These are phyloP conservation scores for Exutisphaerella laricina DNA, from an alignment of 2,329 filamentous ascomycete species.

Conservation along the genomic window DNA sequence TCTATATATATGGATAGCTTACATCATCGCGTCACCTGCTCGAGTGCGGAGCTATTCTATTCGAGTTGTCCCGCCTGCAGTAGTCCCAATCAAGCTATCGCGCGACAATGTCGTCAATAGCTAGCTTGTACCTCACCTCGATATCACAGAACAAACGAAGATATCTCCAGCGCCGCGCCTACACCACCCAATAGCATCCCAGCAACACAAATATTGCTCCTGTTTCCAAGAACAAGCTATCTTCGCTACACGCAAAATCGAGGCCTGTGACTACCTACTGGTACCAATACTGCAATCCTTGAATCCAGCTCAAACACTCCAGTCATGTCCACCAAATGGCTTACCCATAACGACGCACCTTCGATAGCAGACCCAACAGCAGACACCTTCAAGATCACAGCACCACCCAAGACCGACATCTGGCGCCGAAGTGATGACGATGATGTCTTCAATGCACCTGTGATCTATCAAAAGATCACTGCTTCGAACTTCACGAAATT, in stretches of 20 bases:
- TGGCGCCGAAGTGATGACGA: constrained; percentile 64
- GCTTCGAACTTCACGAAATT: constrained; percentile 54
- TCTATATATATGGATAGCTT: no score
- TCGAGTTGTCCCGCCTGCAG: no score
- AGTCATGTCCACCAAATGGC: constrained; percentile 7
- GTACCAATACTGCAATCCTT: background rate
- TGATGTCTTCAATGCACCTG: constrained; percentile 43
- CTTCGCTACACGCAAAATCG: background rate
- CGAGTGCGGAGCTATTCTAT: no score
- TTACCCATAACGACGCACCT: constrained; percentile 10
- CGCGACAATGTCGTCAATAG: constrained; percentile 4
- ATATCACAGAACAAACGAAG: background rate
- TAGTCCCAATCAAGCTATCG: background rate
- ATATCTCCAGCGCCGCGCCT: no score
- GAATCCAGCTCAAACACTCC: background rate
- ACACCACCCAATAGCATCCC: no score
- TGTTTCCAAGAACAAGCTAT: background rate
- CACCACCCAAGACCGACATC: constrained; percentile 61
- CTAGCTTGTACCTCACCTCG: constrained; percentile 1
- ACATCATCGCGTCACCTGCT: no score
- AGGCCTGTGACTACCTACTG: background rate
- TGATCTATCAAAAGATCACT: constrained; percentile 22
- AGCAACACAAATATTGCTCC: background rate
- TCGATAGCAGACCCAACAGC: background rate
- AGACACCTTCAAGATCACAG: constrained; percentile 43